A percentile compares a stretch with the other conserved stretches of the same genome.
Evolutionary conservation across 164 flowering plant genomes (phyloP).

Genomic region (Vitis riparia): DNA sequence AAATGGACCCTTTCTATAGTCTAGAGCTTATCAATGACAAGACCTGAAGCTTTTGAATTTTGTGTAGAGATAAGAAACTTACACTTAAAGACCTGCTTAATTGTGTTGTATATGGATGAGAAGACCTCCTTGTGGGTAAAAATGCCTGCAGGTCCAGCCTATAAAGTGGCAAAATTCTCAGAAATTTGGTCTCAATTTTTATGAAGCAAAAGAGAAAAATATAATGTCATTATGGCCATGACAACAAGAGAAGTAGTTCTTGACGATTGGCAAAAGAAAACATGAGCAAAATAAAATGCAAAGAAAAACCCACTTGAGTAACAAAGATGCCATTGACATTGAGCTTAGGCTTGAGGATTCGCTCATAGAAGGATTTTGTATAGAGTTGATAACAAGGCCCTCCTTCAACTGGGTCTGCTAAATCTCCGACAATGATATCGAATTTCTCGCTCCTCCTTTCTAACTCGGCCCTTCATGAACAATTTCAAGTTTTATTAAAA

Average conservation of each 20-base stretch:
- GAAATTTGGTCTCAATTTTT: neutral
- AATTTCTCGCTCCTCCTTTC: conserved; percentile 59
- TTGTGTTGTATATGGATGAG: conserved; percentile 85
- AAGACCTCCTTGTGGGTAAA: conserved; percentile 90
- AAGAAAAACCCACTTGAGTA: conserved; percentile 60
- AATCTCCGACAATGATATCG: conserved; percentile 79
- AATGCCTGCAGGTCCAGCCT: conserved; percentile 97
- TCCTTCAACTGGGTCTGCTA: conserved; percentile 90
- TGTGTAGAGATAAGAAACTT: conserved; percentile 17
- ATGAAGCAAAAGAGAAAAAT: neutral
- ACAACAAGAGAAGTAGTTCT: no score
- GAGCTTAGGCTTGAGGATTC: conserved; percentile 79
- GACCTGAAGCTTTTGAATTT: no score
- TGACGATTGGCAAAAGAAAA: neutral
- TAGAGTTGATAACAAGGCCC: conserved; percentile 89
- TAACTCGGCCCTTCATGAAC: conserved; percentile 53
- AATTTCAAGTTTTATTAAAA: neutral
- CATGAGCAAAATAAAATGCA: neutral
- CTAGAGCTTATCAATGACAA: no score
- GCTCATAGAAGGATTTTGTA: conserved; percentile 81
- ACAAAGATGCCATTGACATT: conserved; percentile 78
- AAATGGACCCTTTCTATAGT: no score
- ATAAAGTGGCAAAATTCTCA: neutral
- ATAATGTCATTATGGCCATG: no score
- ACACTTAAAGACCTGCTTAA: conserved; percentile 88